Evolutionary conservation across 202 grass and related monocot species (phyloP).

Genomic region (Saccharum hybrid): DNA sequence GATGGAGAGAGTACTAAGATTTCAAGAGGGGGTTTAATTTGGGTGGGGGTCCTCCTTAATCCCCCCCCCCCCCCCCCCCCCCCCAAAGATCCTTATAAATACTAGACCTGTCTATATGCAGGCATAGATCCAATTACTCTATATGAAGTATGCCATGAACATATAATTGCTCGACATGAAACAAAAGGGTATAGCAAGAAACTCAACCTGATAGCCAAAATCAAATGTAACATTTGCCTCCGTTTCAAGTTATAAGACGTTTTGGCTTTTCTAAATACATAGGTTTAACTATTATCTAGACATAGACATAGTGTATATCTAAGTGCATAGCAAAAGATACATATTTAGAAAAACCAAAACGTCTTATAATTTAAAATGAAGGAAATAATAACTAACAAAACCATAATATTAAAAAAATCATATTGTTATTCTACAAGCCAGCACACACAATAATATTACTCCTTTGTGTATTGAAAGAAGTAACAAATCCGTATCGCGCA

Average conservation of each 20-base stretch:
- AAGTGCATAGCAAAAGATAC: too few relatives aligned
- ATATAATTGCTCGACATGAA: too few relatives aligned
- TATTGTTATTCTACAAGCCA: conserved; percentile 56
- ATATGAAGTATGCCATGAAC: too few relatives aligned
- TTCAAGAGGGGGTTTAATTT: not conserved
- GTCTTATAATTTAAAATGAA: not conserved
- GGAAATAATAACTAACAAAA: not conserved
- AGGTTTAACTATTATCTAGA: too few relatives aligned
- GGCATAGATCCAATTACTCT: too few relatives aligned
- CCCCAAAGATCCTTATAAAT: too few relatives aligned
- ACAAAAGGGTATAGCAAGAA: not conserved
- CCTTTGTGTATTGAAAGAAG: conserved; percentile 49
- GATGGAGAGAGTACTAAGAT: not conserved
- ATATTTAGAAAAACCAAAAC: not conserved
- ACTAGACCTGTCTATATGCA: too few relatives aligned
- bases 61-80: too few relatives aligned
- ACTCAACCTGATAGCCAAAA: too few relatives aligned
- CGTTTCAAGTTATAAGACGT: too few relatives aligned
- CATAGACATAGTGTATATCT: too few relatives aligned
- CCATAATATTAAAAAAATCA: not conserved
- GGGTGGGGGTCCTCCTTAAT: not conserved
- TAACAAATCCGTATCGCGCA: conserved; percentile 43
- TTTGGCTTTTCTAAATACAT: too few relatives aligned
- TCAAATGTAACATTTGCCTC: not conserved
- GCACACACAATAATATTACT: conserved; percentile 42